Percentiles rank a stretch among this genome's conserved stretches.
These are phyloP conservation scores for Phalaenopsis aphrodite DNA, from an alignment of 106 monocot species.

Conservation along the genomic window DNA sequence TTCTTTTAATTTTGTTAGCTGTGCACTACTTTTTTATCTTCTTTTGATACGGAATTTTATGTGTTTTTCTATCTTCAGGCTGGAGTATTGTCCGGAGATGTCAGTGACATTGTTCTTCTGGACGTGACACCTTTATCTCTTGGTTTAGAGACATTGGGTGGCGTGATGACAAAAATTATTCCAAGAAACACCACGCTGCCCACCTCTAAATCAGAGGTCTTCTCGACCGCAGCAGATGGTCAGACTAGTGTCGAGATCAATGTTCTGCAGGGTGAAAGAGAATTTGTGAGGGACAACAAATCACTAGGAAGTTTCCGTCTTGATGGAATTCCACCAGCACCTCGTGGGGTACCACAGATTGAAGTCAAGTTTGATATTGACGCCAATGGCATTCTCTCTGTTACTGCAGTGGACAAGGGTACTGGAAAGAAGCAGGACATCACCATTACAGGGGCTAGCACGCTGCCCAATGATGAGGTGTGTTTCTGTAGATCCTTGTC, in stretches of 20 bases:
- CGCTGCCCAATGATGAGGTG: constrained; percentile 62
- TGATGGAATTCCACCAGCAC: constrained; percentile 87
- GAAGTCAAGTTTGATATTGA: constrained; percentile 94
- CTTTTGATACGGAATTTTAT: not conserved
- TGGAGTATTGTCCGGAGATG: constrained; percentile 84
- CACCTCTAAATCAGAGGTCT: constrained; percentile 91
- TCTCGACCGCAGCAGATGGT: constrained; percentile 92
- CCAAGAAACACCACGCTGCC: constrained; percentile 84
- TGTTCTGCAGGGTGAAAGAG: constrained; percentile 87
- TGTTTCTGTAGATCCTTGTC: not conserved
- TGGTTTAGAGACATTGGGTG: constrained; percentile 82
- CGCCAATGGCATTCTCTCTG: constrained; percentile 90
- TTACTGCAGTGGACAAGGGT: constrained; percentile 67
- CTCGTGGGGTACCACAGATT: constrained; percentile 82
- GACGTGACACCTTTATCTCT: constrained; percentile 80
- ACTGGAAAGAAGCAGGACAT: constrained; percentile 78
- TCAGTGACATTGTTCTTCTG: constrained; percentile 85
- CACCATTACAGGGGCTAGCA: constrained; percentile 67
- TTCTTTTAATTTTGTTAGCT: not conserved
- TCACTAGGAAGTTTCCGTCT: constrained; percentile 84
- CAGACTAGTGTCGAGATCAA: constrained; percentile 91
- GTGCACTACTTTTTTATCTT: not conserved
- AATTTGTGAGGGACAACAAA: constrained; percentile 89
- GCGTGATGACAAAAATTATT: constrained; percentile 97
- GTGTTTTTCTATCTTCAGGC: constrained; percentile 34